Conservation (phyloP, 495 filamentous ascomycete genomes). For the Trichoderma parareesei region DNA sequence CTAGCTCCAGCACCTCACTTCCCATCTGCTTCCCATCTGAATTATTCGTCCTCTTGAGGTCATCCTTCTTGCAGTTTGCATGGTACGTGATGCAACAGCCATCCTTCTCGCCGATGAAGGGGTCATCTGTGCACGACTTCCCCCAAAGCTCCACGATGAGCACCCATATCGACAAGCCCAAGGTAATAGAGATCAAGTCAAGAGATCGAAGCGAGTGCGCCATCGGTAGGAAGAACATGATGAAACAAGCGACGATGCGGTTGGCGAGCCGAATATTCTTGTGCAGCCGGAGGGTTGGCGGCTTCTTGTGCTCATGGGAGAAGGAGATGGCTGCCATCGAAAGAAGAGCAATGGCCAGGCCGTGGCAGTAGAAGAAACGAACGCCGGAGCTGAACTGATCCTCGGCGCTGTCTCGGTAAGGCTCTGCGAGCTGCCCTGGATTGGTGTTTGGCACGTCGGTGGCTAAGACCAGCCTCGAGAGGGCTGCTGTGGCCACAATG, state of each 20-base stretch:
- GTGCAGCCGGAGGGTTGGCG: slow-evolving; percentile 30
- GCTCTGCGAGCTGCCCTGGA: slow-evolving; percentile 34
- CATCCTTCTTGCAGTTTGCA: slow-evolving; percentile 27
- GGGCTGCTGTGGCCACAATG: slow-evolving; percentile 43
- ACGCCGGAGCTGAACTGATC: slow-evolving; percentile 36
- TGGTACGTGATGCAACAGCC: slow-evolving; percentile 28
- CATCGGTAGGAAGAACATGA: slow-evolving; percentile 41
- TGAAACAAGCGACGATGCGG: slow-evolving; percentile 38
- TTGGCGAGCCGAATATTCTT: slow-evolving; percentile 40
- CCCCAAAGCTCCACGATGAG: slow-evolving; percentile 45
- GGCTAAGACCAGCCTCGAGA: slow-evolving; percentile 45
- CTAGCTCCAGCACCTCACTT: slow-evolving; percentile 32
- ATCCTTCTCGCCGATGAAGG: slow-evolving; percentile 25
- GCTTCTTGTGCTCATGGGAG: slow-evolving; percentile 23
- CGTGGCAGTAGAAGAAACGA: slow-evolving; percentile 52
- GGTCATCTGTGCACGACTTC: slow-evolving; percentile 34
- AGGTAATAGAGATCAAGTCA: slow-evolving; percentile 39
- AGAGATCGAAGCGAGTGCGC: slow-evolving; percentile 39
- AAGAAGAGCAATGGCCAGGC: slow-evolving; percentile 42
- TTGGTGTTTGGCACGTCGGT: slow-evolving; percentile 39
- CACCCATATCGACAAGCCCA: slow-evolving; percentile 37
- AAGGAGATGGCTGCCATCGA: slow-evolving; percentile 31
- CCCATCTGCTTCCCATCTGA: slow-evolving; percentile 17
- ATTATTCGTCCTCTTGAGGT: slow-evolving; percentile 23
- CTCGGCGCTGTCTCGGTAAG: slow-evolving; percentile 35